Percentiles rank a stretch among this genome's conserved stretches.
These are phyloP conservation scores for Acanthochlamys bracteata DNA, from an alignment of 106 monocot species.

Conservation along the genomic window DNA sequence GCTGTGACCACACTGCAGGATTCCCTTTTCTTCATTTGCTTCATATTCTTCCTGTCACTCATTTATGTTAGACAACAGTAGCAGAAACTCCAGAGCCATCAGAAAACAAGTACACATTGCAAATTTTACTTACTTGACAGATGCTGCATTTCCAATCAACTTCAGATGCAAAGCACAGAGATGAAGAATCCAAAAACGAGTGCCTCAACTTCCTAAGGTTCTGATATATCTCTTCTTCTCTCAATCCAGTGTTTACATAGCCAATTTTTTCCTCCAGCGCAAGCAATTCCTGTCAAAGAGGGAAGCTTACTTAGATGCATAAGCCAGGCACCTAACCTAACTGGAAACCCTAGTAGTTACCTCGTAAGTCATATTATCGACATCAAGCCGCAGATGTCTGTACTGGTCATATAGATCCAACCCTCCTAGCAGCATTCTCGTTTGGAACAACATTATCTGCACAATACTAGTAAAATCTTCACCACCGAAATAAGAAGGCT, in stretches of 20 bases:
- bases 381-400: slow-evolving; percentile 87
- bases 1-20: slow-evolving; percentile 69
- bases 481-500: neutral
- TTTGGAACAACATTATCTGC: slow-evolving; percentile 84
- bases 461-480: neutral
- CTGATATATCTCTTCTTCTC: slow-evolving; percentile 75
- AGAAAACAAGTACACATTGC: neutral
- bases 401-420: slow-evolving; percentile 52
- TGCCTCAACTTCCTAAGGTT: slow-evolving; percentile 50
- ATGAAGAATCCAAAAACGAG: slow-evolving; percentile 28
- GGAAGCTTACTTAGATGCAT: neutral
- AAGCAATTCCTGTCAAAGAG: slow-evolving; percentile 63
- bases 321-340: neutral
- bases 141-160: slow-evolving; percentile 78
- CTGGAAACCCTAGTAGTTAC: slow-evolving; percentile 12
- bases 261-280: slow-evolving; percentile 89
- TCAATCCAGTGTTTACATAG: slow-evolving; percentile 83
- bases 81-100: neutral
- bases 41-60: slow-evolving; percentile 78
- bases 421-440: slow-evolving; percentile 58
- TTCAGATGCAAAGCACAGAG: slow-evolving; percentile 28
- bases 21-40: slow-evolving; percentile 69
- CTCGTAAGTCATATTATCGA: slow-evolving; percentile 94
- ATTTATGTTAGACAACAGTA: neutral
- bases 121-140: slow-evolving; percentile 55